Conservation (phyloP, 1,284 basidiomycete species). For the Apiotrichum gamsii region DNA sequence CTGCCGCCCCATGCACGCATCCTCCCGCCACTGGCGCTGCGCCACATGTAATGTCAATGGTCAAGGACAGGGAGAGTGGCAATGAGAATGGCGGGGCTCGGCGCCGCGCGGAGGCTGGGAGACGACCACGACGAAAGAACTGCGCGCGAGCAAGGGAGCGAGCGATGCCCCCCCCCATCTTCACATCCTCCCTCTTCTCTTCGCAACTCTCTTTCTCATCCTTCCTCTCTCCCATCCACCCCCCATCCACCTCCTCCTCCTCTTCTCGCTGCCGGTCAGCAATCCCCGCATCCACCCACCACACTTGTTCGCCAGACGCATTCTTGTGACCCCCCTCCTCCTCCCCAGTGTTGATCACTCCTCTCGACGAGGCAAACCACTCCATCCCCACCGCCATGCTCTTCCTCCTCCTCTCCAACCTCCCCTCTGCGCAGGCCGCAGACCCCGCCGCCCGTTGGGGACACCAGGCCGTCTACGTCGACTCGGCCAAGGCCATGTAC, state of each 20-base stretch:
- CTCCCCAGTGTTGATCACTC: neutral
- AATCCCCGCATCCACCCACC: slow-evolving; percentile 20
- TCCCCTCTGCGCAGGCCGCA: slow-evolving; percentile 19
- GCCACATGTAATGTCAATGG: too few species aligned
- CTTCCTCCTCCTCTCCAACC: slow-evolving; percentile 20
- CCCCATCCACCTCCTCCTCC: neutral
- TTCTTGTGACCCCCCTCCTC: neutral
- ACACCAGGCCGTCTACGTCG: slow-evolving; percentile 43
- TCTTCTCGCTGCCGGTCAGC: slow-evolving; percentile 37
- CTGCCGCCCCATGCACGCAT: too few species aligned
- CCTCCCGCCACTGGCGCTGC: too few species aligned
- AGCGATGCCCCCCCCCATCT: slow-evolving; percentile 3
- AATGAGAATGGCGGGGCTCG: too few species aligned
- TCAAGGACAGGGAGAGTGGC: too few species aligned
- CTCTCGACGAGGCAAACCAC: slow-evolving; percentile 7
- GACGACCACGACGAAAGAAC: too few species aligned
- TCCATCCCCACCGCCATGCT: slow-evolving; percentile 8
- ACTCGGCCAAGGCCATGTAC: slow-evolving; percentile 39
- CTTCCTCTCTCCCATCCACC: slow-evolving; percentile 6
- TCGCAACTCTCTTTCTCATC: slow-evolving; percentile 2
- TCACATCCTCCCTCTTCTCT: slow-evolving; percentile 3
- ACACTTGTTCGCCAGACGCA: slow-evolving; percentile 1
- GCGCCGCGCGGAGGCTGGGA: too few species aligned
- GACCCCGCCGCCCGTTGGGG: slow-evolving; percentile 43
- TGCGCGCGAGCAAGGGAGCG: too few species aligned